These are phyloP conservation scores for Saccharomycopsis oosterbeekiorum DNA, from an alignment of 805 yeast species.

Conservation along the genomic window DNA sequence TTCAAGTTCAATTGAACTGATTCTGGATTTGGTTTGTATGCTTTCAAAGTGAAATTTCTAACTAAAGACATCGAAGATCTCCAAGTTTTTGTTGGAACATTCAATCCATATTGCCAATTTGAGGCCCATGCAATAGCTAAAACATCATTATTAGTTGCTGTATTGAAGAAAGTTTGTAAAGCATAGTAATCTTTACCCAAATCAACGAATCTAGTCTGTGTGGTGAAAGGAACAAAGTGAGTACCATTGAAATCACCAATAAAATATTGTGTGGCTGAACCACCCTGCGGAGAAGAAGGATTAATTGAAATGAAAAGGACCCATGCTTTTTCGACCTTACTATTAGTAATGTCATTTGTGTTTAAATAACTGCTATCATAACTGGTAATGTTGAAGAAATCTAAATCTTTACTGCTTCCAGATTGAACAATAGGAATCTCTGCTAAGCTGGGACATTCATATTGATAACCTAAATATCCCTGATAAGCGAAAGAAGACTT, in stretches of 20 bases:
- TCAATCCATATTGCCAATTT: conserved; percentile 32
- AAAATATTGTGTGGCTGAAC: conserved; percentile 32
- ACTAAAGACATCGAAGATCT: conserved; percentile 29
- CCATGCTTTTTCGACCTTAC: conserved; percentile 23
- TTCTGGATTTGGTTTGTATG: conserved; percentile 24
- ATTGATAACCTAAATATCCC: conserved; percentile 30
- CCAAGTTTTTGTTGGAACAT: conserved; percentile 30
- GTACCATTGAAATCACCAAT: conserved; percentile 34
- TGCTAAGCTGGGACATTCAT: conserved; percentile 33
- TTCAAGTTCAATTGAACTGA: conserved; percentile 20
- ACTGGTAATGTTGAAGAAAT: background rate
- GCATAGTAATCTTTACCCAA: conserved; percentile 33
- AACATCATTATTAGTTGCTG: conserved; percentile 23
- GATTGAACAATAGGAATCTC: conserved; percentile 24
- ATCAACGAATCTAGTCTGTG: conserved; percentile 26
- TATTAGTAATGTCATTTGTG: conserved; percentile 14
- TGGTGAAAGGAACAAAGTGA: conserved; percentile 26
- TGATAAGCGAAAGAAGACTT: conserved; percentile 23
- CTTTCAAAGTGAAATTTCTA: conserved; percentile 25
- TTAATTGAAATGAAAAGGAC: conserved; percentile 31
- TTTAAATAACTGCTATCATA: background rate
- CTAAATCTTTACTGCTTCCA: conserved; percentile 10
- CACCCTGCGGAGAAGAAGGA: conserved; percentile 35
- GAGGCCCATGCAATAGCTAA: conserved; percentile 35
- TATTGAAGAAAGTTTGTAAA: conserved; percentile 27